A percentile compares a stretch with the other conserved stretches of the same genome.
Evolutionary conservation across 1,284 basidiomycete genomes (phyloP).

Genomic region (Ganoderma lucidum): DNA sequence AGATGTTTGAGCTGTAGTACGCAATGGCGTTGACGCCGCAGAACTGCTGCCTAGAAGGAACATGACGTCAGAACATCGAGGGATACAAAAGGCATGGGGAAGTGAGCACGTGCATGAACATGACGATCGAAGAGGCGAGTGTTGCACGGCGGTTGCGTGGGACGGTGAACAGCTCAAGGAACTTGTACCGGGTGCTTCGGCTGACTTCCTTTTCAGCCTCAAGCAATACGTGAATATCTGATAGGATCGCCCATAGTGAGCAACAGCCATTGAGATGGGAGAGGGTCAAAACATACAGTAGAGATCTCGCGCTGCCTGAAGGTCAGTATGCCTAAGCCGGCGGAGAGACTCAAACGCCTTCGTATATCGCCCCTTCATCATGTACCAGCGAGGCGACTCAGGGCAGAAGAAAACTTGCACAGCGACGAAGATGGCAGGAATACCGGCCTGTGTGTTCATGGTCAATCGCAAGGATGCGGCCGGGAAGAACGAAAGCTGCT

Average conservation of each 20-base stretch:
- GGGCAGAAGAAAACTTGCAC: constrained; percentile 63
- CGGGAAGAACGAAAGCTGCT: constrained; percentile 22
- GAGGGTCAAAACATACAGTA: constrained; percentile 45
- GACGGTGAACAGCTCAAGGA: constrained; percentile 75
- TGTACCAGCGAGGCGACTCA: constrained; percentile 78
- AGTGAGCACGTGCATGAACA: constrained; percentile 56
- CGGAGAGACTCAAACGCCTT: constrained; percentile 72
- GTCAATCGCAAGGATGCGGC: not conserved
- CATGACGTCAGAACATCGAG: not conserved
- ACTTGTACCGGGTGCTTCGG: constrained; percentile 55
- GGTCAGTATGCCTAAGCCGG: constrained; percentile 66
- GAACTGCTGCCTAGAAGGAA: constrained; percentile 55
- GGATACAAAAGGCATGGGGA: not conserved
- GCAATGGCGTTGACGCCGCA: constrained; percentile 74
- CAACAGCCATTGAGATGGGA: not conserved
- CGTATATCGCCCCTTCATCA: constrained; percentile 71
- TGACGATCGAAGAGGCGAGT: constrained; percentile 72
- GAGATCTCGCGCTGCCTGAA: constrained; percentile 82
- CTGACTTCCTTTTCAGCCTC: constrained; percentile 67
- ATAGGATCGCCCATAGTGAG: not conserved
- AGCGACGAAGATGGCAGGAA: constrained; percentile 68
- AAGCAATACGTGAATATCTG: constrained; percentile 70
- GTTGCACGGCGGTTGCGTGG: constrained; percentile 80
- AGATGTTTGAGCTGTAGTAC: constrained; percentile 71
- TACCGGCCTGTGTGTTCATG: constrained; percentile 53